phyloP scores from a whole-genome alignment of 2,329 filamentous ascomycete genomes.

The Phoma sp. region DNA sequence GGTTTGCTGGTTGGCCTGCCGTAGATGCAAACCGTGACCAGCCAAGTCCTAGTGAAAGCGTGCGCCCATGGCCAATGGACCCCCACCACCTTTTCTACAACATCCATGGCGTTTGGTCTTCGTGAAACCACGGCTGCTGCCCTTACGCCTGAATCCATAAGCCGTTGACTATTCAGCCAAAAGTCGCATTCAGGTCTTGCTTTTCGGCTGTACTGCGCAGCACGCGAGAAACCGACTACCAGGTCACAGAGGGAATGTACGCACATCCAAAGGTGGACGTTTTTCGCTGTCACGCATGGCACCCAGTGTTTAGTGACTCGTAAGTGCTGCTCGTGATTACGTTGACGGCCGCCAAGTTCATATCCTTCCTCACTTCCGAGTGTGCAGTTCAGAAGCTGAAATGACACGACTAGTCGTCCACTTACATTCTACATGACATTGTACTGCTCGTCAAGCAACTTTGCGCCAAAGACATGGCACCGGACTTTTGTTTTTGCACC shows the following conservation, averaged over 20 bases:
- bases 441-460: background rate
- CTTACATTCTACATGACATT: background rate
- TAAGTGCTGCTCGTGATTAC: background rate
- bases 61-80: conserved; percentile 12
- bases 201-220: conserved; percentile 3
- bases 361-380: background rate
- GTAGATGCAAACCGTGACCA: background rate
- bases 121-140: background rate
- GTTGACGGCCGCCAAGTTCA: background rate
- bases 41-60: conserved; percentile 1
- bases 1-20: conserved; percentile 3
- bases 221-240: conserved; percentile 10
- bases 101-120: background rate
- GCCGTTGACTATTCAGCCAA: background rate
- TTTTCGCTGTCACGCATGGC: background rate
- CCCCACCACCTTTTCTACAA: conserved; percentile 9
- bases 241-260: conserved; percentile 7
- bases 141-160: background rate
- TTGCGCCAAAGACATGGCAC: background rate
- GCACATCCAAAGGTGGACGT: background rate
- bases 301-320: background rate
- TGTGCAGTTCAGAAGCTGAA: too few species aligned
- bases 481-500: background rate
- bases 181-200: background rate
- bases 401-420: too few species aligned